Conservation (phyloP, 1,284 basidiomycete genomes). For the Naganishia sp. region DNA sequence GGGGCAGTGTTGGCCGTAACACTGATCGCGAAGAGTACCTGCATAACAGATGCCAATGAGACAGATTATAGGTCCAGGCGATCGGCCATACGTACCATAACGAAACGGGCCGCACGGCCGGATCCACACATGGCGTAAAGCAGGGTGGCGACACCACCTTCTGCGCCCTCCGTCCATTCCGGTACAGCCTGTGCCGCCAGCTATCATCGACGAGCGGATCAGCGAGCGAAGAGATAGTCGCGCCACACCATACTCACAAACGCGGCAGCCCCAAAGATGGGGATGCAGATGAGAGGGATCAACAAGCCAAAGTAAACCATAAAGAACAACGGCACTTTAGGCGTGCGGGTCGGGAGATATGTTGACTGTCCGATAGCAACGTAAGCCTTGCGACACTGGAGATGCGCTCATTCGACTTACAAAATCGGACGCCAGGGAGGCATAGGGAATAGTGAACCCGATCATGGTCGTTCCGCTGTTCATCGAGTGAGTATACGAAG, state of each 20-base stretch:
- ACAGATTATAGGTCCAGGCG: neutral
- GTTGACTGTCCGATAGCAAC: constrained; percentile 48
- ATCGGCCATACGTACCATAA: constrained; percentile 62
- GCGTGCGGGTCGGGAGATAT: constrained; percentile 46
- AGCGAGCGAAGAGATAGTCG: constrained; percentile 54
- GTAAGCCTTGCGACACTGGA: neutral
- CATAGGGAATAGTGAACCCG: constrained; percentile 50
- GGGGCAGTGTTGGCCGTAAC: constrained; percentile 81
- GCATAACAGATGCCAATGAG: constrained; percentile 18
- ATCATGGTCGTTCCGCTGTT: constrained; percentile 34
- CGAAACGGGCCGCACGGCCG: constrained; percentile 76
- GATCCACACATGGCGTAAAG: constrained; percentile 69
- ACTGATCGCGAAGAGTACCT: constrained; percentile 64
- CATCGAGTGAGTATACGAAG: neutral
- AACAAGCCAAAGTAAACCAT: constrained; percentile 74
- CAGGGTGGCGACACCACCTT: constrained; percentile 70
- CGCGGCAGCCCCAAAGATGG: constrained; percentile 69
- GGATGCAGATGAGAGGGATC: constrained; percentile 66
- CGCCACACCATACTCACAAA: constrained; percentile 5
- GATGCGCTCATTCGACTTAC: constrained; percentile 36
- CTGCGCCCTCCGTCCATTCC: constrained; percentile 63
- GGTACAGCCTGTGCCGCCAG: constrained; percentile 63
- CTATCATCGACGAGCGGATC: constrained; percentile 38
- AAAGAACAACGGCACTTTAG: constrained; percentile 59
- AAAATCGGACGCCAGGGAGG: constrained; percentile 48